phyloP scores from a whole-genome alignment of 148 eudicot species.

The Rhododendron molle region DNA sequence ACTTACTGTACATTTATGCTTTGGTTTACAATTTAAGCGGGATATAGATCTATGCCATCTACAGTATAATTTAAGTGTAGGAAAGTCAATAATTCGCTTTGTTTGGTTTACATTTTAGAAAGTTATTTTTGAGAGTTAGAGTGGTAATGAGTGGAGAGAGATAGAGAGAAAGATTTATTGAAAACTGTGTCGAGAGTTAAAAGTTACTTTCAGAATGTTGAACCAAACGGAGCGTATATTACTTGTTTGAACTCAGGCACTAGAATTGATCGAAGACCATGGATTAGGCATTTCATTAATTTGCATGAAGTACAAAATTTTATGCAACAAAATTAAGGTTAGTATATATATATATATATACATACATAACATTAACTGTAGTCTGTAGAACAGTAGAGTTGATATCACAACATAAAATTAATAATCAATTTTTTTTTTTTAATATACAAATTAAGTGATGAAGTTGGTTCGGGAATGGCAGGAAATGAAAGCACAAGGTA shows the following conservation, averaged over 20 bases:
- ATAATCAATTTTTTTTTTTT: neutral
- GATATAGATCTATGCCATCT: neutral
- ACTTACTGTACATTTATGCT: neutral
- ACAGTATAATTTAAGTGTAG: neutral
- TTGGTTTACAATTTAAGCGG: neutral
- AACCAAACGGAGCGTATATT: too few relatives aligned
- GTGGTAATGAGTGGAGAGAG: too few relatives aligned
- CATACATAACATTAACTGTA: too few relatives aligned
- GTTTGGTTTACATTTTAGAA: too few relatives aligned
- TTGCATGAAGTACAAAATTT: neutral
- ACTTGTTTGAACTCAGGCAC: neutral
- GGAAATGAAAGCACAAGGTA: constrained; percentile 82
- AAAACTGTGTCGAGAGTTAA: too few relatives aligned
- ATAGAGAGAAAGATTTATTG: too few relatives aligned
- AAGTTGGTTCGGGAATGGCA: constrained; percentile 8
- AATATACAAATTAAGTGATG: neutral
- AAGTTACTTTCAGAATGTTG: too few relatives aligned
- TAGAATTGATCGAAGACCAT: neutral
- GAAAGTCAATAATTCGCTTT: too few relatives aligned
- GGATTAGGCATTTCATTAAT: neutral
- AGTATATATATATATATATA: neutral
- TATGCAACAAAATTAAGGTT: neutral
- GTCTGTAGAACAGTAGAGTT: too few relatives aligned
- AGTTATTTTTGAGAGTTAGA: too few relatives aligned
- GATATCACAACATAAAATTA: neutral